Conservation (phyloP, 345 rosid genomes). For the Abelmoschus esculentus region DNA sequence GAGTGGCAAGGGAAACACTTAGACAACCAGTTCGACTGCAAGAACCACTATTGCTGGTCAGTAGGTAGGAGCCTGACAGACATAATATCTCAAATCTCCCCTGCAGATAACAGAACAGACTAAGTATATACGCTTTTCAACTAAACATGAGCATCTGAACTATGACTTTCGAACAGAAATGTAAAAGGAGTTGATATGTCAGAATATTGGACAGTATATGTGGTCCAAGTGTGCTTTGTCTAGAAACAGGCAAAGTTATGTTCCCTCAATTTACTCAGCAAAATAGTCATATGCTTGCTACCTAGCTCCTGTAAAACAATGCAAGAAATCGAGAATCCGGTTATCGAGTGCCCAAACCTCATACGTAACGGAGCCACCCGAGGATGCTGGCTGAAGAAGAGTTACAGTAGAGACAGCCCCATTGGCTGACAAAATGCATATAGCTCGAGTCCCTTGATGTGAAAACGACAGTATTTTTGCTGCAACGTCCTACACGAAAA, state of each 20-base stretch:
- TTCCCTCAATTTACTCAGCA: background rate
- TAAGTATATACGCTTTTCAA: background rate
- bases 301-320: background rate
- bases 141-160: background rate
- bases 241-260: background rate
- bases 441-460: slow-evolving; percentile 80
- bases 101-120: slow-evolving; percentile 28
- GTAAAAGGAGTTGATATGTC: background rate
- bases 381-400: slow-evolving; percentile 66
- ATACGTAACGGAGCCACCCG: slow-evolving; percentile 77
- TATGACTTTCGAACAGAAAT: background rate
- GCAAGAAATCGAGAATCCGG: background rate
- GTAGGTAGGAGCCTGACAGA: slow-evolving; percentile 65
- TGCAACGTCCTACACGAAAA: slow-evolving; percentile 57
- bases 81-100: slow-evolving; percentile 86
- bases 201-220: background rate
- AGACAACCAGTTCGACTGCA: slow-evolving; percentile 60
- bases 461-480: slow-evolving; percentile 70
- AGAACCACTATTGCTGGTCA: slow-evolving; percentile 34
- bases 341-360: slow-evolving; percentile 49
- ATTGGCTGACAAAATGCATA: slow-evolving; percentile 79
- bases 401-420: slow-evolving; percentile 93
- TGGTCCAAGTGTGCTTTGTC: background rate
- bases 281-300: background rate
- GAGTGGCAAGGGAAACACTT: slow-evolving; percentile 85